A percentile compares a stretch with the other conserved stretches of the same genome.
Evolutionary conservation across 1,139 yeast genomes (phyloP).

Genomic region (Diutina scorzettiae): DNA sequence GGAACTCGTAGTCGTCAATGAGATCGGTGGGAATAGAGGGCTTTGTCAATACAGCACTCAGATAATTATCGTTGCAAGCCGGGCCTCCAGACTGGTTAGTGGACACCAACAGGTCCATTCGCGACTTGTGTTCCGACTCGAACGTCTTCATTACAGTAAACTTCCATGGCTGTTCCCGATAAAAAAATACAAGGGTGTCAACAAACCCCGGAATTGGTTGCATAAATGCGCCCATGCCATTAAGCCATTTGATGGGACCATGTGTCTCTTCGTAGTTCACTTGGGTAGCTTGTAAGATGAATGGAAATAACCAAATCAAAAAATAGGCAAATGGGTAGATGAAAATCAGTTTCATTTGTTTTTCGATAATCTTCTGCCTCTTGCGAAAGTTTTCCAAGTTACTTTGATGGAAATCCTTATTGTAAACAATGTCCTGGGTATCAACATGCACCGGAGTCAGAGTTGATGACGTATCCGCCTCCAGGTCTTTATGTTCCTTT

Average conservation of each 20-base stretch:
- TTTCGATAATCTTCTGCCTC: slow-evolving; percentile 55
- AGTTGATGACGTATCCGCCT: not conserved
- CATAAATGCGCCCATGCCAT: slow-evolving; percentile 57
- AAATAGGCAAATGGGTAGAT: slow-evolving; percentile 77
- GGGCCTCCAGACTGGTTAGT: too few relatives aligned
- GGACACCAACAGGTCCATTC: slow-evolving; percentile 16
- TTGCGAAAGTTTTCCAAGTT: slow-evolving; percentile 45
- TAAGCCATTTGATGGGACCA: slow-evolving; percentile 53
- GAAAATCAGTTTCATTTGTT: slow-evolving; percentile 71
- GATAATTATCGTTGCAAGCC: not conserved
- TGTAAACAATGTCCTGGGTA: slow-evolving; percentile 13
- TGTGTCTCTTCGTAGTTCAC: slow-evolving; percentile 33
- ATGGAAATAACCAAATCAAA: slow-evolving; percentile 72
- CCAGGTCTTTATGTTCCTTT: not conserved
- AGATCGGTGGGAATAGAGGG: slow-evolving; percentile 17
- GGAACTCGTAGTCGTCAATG: slow-evolving; percentile 16
- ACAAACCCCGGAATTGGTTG: slow-evolving; percentile 75
- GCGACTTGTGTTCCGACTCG: slow-evolving; percentile 21
- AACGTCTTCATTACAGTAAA: slow-evolving; percentile 32
- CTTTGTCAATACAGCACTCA: slow-evolving; percentile 11
- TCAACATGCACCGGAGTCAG: slow-evolving; percentile 7
- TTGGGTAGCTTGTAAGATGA: slow-evolving; percentile 57
- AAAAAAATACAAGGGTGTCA: slow-evolving; percentile 63
- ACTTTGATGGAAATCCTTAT: slow-evolving; percentile 42
- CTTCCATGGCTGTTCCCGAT: slow-evolving; percentile 72